phyloP scores from a whole-genome alignment of 768 basidiomycete genomes.

The Russula earlei region DNA sequence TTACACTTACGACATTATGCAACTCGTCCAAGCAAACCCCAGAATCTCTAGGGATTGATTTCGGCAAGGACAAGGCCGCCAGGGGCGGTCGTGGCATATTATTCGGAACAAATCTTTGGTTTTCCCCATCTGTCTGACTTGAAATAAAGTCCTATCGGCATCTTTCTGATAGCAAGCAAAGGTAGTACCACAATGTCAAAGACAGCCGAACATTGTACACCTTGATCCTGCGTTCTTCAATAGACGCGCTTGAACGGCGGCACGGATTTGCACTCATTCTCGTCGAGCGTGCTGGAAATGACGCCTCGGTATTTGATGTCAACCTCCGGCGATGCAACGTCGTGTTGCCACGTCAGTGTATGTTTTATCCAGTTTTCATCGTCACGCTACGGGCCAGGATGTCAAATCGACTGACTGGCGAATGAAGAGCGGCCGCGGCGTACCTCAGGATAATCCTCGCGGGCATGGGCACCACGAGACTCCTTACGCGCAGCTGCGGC shows the following conservation, averaged over 20 bases:
- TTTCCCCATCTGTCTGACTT: background rate
- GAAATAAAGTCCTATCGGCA: background rate
- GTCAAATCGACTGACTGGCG: background rate
- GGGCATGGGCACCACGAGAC: conserved; percentile 96
- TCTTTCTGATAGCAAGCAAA: background rate
- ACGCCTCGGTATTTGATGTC: conserved; percentile 85
- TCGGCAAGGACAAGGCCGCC: background rate
- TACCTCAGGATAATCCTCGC: conserved; percentile 95
- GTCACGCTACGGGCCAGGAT: conserved; percentile 54
- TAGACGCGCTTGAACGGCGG: conserved; percentile 98
- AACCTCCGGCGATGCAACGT: conserved; percentile 69
- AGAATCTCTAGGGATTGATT: background rate
- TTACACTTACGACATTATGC: no score
- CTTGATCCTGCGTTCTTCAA: conserved; percentile 30
- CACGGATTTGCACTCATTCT: conserved; percentile 92
- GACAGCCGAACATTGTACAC: background rate
- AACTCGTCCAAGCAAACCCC: no score
- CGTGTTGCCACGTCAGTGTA: conserved; percentile 86
- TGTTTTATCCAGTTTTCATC: conserved; percentile 94
- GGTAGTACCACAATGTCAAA: background rate
- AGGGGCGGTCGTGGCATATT: background rate
- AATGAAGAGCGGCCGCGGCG: conserved; percentile 20
- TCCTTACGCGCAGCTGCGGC: conserved; percentile 92
- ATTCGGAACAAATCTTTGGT: background rate
- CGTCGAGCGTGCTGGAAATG: conserved; percentile 80